These are phyloP conservation scores for Arthrobotrys iridis DNA, from an alignment of 2,329 filamentous ascomycete species.

Conservation along the genomic window DNA sequence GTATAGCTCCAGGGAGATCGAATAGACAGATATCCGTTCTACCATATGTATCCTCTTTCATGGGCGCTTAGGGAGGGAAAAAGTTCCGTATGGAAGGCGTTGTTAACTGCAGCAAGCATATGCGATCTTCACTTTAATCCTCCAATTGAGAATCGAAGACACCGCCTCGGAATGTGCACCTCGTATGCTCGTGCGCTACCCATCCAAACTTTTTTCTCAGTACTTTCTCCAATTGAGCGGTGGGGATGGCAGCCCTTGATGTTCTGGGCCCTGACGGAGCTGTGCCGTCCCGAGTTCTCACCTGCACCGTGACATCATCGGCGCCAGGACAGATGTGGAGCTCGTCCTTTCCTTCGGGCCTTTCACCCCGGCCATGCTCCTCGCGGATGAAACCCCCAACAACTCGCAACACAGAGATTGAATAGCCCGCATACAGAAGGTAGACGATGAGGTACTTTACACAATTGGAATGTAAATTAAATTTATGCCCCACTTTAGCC, in stretches of 20 bases:
- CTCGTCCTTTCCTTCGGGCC: conserved; percentile 19
- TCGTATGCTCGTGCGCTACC: neutral
- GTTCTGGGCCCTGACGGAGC: conserved; percentile 51
- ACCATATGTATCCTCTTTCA: neutral
- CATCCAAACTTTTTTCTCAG: conserved; percentile 11
- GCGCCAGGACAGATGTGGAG: conserved; percentile 27
- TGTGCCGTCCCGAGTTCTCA: conserved; percentile 43
- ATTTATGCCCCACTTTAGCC: neutral
- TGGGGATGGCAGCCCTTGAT: neutral
- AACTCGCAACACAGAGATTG: neutral
- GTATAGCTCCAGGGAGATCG: neutral
- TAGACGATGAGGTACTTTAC: neutral
- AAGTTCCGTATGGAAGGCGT: neutral
- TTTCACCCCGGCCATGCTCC: neutral
- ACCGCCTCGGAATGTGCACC: neutral
- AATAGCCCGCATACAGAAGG: neutral
- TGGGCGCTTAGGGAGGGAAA: neutral
- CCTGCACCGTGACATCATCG: conserved; percentile 43
- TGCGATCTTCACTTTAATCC: neutral
- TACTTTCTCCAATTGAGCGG: conserved; percentile 6
- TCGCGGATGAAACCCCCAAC: neutral
- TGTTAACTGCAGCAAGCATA: conserved; percentile 5
- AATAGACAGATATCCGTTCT: conserved; percentile 1
- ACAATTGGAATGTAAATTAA: neutral
- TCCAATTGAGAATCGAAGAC: neutral